These are phyloP conservation scores for Beta corolliflora DNA, from an alignment of 179 eudicot species.

Conservation along the genomic window DNA sequence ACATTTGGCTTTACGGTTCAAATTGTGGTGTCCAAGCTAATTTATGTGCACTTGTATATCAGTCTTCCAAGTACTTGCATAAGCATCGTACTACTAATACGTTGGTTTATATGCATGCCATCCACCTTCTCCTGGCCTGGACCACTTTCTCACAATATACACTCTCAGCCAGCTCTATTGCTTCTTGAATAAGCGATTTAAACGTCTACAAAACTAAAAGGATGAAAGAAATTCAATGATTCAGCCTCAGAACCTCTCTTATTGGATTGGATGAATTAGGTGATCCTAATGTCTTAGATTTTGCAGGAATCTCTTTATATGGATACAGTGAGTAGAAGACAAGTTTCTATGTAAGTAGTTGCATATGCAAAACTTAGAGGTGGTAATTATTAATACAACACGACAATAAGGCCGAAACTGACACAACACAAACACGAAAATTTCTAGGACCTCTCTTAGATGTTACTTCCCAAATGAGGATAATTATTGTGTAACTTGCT, in stretches of 20 bases:
- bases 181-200: constrained; percentile 17
- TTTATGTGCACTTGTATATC: constrained; percentile 10
- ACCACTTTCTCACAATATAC: constrained; percentile 7
- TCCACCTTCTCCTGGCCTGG: neutral
- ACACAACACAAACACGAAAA: too few species aligned
- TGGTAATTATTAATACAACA: too few species aligned
- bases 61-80: constrained; percentile 7
- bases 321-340: neutral
- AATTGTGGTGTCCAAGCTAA: neutral
- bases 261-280: neutral
- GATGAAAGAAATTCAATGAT: constrained; percentile 10
- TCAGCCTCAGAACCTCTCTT: neutral
- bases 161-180: neutral
- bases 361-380: too few species aligned
- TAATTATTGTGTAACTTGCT: too few species aligned
- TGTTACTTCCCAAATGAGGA: too few species aligned
- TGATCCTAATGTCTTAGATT: neutral
- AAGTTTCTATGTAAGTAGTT: too few species aligned
- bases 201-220: neutral
- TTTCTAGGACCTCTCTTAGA: too few species aligned
- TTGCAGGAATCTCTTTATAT: neutral
- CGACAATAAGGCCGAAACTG: too few species aligned
- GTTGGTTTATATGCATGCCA: neutral
- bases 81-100: neutral
- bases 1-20: neutral